Evolutionary conservation across 169 alveolate genomes (phyloP).

Genomic region (Plasmodium coatneyi): DNA sequence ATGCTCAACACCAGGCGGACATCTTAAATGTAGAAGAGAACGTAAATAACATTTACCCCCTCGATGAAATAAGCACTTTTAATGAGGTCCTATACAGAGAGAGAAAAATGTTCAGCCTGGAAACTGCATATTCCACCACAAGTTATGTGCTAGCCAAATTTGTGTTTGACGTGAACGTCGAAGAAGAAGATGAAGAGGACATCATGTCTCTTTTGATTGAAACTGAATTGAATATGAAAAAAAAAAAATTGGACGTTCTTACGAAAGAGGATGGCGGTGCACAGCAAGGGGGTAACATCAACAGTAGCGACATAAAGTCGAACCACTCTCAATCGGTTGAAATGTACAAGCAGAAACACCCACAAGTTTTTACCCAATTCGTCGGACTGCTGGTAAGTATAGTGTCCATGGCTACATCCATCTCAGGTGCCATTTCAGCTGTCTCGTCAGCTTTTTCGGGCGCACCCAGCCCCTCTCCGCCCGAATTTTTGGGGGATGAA

Average conservation of each 20-base stretch:
- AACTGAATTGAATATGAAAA: constrained; percentile 55
- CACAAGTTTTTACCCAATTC: constrained; percentile 54
- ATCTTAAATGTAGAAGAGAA: constrained; percentile 27
- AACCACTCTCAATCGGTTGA: background rate
- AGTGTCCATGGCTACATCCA: constrained; percentile 17
- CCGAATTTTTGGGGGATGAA: constrained; percentile 49
- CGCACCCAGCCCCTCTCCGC: constrained; percentile 42
- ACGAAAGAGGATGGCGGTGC: background rate
- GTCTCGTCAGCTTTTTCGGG: constrained; percentile 31
- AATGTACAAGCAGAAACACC: constrained; percentile 6
- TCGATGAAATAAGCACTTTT: constrained; percentile 57
- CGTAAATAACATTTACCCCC: constrained; percentile 16
- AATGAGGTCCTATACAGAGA: constrained; percentile 61
- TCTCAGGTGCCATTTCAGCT: constrained; percentile 69
- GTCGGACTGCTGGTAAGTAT: constrained; percentile 24
- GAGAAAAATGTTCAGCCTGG: constrained; percentile 35
- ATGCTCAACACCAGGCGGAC: constrained; percentile 8
- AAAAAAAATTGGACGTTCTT: constrained; percentile 39
- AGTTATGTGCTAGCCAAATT: constrained; percentile 42
- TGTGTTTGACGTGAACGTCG: constrained; percentile 45
- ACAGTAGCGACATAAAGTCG: background rate
- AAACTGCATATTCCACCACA: constrained; percentile 48
- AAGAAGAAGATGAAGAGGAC: constrained; percentile 34
- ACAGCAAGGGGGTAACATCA: background rate
- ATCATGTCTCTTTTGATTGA: constrained; percentile 51